Evolutionary conservation across 2,329 filamentous ascomycete species (phyloP), one percentile per base, ranked within the genome.

Genomic region (Sclerotinia nivalis): DNA sequence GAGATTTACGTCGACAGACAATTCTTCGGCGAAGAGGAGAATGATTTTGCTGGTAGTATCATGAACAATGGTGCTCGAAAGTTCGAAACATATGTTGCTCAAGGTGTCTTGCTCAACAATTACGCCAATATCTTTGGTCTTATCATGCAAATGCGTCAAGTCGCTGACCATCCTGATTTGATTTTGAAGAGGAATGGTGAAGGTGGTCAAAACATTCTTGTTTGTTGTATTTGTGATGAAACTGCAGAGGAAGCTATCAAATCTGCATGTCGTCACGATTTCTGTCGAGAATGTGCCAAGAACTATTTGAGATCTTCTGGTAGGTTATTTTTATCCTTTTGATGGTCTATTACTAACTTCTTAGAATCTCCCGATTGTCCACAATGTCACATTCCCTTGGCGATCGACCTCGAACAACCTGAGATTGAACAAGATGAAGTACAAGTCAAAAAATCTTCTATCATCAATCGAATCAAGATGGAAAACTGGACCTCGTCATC

Each of bases 121-220:
- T 98, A 98, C 75, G 96, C 96, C 82, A 99, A 99, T 79, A 98
- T 99, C 74, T 99, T 99, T 77, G 95, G 94, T 78, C 86, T 99
- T 69, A 97, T 99, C 78, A 98, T 98, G 93, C 94, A 97, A 80
- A 98, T 99, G 95, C 91, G 96, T 69, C 96, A 99, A 82, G 93
- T 97, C 37, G 93, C 96, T 10, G 96, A 99, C 74, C 96, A 99
- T 78, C 96, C 96, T 0, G 96, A 99, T 81, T 82, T 99, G 49
- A 91, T 99, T 62, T 82, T 98, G 72, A 96, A 95, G 83, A 97
- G 96, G 82, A 88, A 95, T 72, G 87, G 86, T 3, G 89, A 93
- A 74, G 92, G 92, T 67, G 94, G 94, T 2, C 93, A 97, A 80
- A 97, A 98, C 73, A 85, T 97, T 18, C 83, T 97, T 49, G 89